Conservation (phyloP, 192 early-diverging fungal species). For the Coemansia sp. region DNA sequence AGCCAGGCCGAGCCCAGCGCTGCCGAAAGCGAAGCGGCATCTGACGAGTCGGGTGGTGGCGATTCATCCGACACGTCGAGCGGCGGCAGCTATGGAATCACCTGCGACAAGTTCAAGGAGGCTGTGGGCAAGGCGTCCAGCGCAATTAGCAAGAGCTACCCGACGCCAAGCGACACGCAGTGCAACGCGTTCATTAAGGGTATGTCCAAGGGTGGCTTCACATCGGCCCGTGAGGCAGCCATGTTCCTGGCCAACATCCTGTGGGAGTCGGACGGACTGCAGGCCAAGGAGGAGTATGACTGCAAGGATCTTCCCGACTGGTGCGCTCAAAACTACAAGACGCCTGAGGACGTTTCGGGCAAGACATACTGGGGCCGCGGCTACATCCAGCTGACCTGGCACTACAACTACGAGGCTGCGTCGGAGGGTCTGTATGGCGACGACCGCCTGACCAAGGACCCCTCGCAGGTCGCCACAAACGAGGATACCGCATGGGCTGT, state of each 20-base stretch:
- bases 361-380: conserved; percentile 52
- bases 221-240: conserved; percentile 45
- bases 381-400: conserved; percentile 55
- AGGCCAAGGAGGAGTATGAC: conserved; percentile 45
- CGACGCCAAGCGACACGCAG: conserved; percentile 24
- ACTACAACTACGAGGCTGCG: conserved; percentile 48
- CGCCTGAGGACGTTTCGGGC: conserved; percentile 32
- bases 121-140: conserved; percentile 37
- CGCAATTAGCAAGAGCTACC: conserved; percentile 38
- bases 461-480: conserved; percentile 25
- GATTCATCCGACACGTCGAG: neutral
- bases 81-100: conserved; percentile 29
- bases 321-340: conserved; percentile 47
- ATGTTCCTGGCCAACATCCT: conserved; percentile 54
- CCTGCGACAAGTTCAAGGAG: conserved; percentile 44
- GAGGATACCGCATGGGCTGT: conserved; percentile 44
- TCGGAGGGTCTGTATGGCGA: conserved; percentile 46
- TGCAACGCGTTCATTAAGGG: conserved; percentile 45
- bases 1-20: neutral
- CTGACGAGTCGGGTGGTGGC: neutral
- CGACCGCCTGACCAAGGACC: conserved; percentile 29
- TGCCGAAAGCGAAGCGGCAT: too few species aligned
- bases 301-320: conserved; percentile 38
- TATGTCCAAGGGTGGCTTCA: conserved; percentile 33
- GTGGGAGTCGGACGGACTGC: conserved; percentile 51